Evolutionary conservation across 345 rosid species (phyloP), one percentile per base, ranked within the genome.

Genomic region (Linum trigynum): DNA sequence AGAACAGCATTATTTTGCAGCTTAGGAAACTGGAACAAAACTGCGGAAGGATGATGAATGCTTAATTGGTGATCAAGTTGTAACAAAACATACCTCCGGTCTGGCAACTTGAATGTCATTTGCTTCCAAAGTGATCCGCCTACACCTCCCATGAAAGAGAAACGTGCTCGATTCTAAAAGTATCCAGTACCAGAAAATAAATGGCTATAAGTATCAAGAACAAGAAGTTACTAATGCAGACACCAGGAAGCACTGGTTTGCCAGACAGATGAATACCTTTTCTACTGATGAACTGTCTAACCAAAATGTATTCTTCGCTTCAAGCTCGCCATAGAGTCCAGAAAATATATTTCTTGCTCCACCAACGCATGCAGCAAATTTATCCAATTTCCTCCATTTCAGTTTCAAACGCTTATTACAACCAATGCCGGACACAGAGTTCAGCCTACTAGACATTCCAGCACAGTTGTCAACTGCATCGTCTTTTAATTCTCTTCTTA

Each of bases 111-210:
- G 82, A 81, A 94, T 53, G 92, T 86, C 85, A 90, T 65, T 72
- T 85, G 91, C 84, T 83, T 88, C 99, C 96, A 94, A 67, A 94
- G 96, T 60, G 90, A 75, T 82, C 96, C 99, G 23, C 97, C 96
- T 84, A 82, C 88, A 60, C 90, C 89, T 43, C 99, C 99, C 95
- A 94, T 86, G 77, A 88, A 86, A 2, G 99, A 94, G 74, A 90
- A 90, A 58, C 92, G 85, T 7, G 97, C 97, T 79, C 97, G 85
- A 72, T 76, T 80, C 97, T 94, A 82, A 39, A 75, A 38, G 72
- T 40, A 23, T 63, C 12, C 38, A 36, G 64, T 59, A 68, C 45
- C 48, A 73, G 15, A 60, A 60, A 43, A 65, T 16, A 71, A 41
- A 3, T 2, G 14, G 7, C 45, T 32, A 39, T 39, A 12, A 17